These are phyloP conservation scores for Rhodomyrtus tomentosa DNA, from an alignment of 345 rosid species.

Conservation along the genomic window DNA sequence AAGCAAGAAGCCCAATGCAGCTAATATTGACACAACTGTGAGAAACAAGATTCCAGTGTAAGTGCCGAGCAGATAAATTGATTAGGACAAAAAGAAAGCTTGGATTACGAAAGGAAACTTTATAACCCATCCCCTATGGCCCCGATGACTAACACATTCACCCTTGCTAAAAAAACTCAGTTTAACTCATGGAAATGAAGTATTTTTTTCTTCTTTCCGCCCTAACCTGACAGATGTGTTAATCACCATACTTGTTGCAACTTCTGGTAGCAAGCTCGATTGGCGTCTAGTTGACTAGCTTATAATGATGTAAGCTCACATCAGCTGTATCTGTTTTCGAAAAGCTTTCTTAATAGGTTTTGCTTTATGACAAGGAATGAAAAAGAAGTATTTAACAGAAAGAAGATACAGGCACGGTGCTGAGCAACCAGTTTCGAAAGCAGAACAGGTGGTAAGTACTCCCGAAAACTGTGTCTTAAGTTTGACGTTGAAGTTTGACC, in stretches of 20 bases:
- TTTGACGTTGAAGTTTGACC: neutral
- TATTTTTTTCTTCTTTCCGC: neutral
- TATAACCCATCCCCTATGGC: neutral
- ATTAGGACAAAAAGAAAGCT: neutral
- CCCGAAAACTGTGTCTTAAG: neutral
- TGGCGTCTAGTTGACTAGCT: neutral
- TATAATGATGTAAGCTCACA: neutral
- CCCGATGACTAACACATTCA: neutral
- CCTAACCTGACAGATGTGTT: neutral
- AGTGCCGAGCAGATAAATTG: neutral
- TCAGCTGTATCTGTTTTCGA: neutral
- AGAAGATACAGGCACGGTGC: neutral
- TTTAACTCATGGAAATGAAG: neutral
- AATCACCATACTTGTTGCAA: neutral
- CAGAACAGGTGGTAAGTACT: neutral
- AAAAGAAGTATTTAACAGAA: neutral
- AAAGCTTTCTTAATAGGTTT: neutral
- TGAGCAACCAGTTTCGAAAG: neutral
- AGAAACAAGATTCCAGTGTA: neutral
- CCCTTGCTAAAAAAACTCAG: too few relatives aligned
- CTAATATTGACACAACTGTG: constrained; percentile 79
- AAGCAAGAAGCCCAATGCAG: constrained; percentile 85
- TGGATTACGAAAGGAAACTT: neutral
- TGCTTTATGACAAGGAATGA: neutral
- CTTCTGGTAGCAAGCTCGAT: neutral